phyloP scores from a whole-genome alignment of 768 basidiomycete species.

The Boletus subparvulus region DNA sequence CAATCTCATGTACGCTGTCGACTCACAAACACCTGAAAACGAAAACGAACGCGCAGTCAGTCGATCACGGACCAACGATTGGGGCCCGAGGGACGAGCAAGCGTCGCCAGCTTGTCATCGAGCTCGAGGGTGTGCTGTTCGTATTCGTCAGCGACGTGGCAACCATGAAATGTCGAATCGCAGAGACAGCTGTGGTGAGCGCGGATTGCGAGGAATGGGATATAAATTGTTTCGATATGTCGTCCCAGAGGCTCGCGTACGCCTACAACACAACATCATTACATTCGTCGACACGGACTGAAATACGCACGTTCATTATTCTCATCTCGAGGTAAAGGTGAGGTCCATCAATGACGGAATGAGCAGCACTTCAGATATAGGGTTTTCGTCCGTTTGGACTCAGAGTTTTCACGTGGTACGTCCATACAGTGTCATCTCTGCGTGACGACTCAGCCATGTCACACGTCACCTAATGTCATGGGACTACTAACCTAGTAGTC shows the following conservation, averaged over 20 bases:
- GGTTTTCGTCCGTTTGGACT: constrained; percentile 75
- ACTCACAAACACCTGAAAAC: constrained; percentile 74
- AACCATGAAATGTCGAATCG: constrained; percentile 69
- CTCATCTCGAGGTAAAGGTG: constrained; percentile 91
- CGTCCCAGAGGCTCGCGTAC: constrained; percentile 89
- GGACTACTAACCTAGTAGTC: constrained; percentile 36
- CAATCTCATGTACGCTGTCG: neutral
- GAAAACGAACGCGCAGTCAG: neutral
- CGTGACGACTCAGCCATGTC: too few relatives aligned
- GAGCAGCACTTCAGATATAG: constrained; percentile 76
- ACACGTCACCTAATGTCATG: too few relatives aligned
- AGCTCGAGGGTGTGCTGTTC: constrained; percentile 84
- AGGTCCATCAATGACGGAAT: constrained; percentile 87
- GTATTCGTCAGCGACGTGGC: constrained; percentile 78
- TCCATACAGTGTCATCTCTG: too few relatives aligned
- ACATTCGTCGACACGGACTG: neutral
- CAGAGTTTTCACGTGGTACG: too few relatives aligned
- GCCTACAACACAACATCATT: constrained; percentile 45
- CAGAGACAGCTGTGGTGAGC: constrained; percentile 63
- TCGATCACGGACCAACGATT: neutral
- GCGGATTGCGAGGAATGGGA: constrained; percentile 81
- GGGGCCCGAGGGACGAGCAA: too few relatives aligned
- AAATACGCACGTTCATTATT: constrained; percentile 64
- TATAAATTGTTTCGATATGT: constrained; percentile 87
- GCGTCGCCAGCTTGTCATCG: constrained; percentile 76